Evolutionary conservation across 2,329 filamentous ascomycete species (phyloP).

Genomic region (Cercospora sesami): DNA sequence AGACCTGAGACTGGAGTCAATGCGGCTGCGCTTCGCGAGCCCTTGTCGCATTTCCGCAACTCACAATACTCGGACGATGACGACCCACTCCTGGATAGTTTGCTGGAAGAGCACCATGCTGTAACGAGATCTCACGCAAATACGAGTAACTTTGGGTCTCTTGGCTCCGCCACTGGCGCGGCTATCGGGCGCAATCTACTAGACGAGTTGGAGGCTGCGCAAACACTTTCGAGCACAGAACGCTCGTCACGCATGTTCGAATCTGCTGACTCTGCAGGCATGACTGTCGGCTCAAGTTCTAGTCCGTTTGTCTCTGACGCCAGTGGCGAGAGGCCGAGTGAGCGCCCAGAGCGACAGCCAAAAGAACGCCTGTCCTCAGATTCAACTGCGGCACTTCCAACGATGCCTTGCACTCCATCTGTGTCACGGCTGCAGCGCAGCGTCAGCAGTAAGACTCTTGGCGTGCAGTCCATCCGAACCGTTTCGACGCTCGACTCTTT

Average conservation of each 20-base stretch:
- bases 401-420: neutral
- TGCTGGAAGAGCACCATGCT: slow-evolving; percentile 4
- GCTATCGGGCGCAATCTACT: slow-evolving; percentile 37
- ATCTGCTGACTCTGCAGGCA: slow-evolving; percentile 2
- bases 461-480: slow-evolving; percentile 14
- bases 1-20: neutral
- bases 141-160: slow-evolving; percentile 28
- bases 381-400: slow-evolving; percentile 16
- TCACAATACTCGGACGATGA: slow-evolving; percentile 2
- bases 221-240: slow-evolving; percentile 12
- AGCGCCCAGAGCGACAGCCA: neutral
- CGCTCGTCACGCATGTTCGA: slow-evolving; percentile 1
- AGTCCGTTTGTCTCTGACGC: slow-evolving; percentile 17
- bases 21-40: neutral
- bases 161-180: slow-evolving; percentile 27
- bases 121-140: slow-evolving; percentile 11
- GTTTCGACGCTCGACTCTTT: slow-evolving; percentile 30
- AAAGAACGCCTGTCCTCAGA: slow-evolving; percentile 11
- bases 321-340: slow-evolving; percentile 7
- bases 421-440: slow-evolving; percentile 2
- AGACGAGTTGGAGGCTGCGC: slow-evolving; percentile 37
- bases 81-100: slow-evolving; percentile 11
- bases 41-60: neutral
- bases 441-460: slow-evolving; percentile 21
- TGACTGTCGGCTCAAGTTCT: slow-evolving; percentile 10